Base-by-base conservation (phyloP, 257 asterid genomes). In the Forsythia viridissima region DNA sequence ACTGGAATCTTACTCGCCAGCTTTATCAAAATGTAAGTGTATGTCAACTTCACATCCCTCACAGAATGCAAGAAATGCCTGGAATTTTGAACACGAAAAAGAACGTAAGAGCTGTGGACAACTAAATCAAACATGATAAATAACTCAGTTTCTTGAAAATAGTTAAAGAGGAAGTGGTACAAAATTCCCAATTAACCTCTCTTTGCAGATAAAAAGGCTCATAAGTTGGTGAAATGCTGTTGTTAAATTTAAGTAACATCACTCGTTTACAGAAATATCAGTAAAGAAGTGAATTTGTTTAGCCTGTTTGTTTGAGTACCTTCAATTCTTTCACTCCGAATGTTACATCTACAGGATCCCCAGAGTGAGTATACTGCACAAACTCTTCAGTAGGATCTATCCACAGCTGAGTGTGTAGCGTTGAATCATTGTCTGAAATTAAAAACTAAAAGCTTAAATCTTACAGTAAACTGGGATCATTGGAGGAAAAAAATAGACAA, bases 31-130 rank as follows among this genome's bases (percentile, higher is more conserved):
- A 85, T 90, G 89, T 73, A 95, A 76, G 83, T 92, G 97, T 72
- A 95, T 85, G 84, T 92, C 99, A 81, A 90, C 97, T 88, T 95
- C 99, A 81, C 99, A 93, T 80, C 97, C 98, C 83, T 95, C 99
- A 41, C 99, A 95, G 88, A 87, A 95, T 72, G 94, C 85, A 79
- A 95, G 92, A 86, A 95, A 95, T 71, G 99, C 99, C 99, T 95
- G 97, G 80, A 87, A 81, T 65, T 52, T 51, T 12, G 73, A 80
- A 82, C 21, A 59, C 61, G 80, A 74, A 57, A 38, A 77, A 75
- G 59, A 76, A 70, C 8, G 13, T 77, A 57, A 74, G 82, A 24
- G 70, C 44, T 70, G 38, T 38, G 63, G 38, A 40, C 43, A 63
- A 77, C 44, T 40, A 55, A 77, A 36, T 74, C 51, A 63, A 43